Conservation (phyloP, 2,329 filamentous ascomycete genomes). For the Bipolaris gigantea region DNA sequence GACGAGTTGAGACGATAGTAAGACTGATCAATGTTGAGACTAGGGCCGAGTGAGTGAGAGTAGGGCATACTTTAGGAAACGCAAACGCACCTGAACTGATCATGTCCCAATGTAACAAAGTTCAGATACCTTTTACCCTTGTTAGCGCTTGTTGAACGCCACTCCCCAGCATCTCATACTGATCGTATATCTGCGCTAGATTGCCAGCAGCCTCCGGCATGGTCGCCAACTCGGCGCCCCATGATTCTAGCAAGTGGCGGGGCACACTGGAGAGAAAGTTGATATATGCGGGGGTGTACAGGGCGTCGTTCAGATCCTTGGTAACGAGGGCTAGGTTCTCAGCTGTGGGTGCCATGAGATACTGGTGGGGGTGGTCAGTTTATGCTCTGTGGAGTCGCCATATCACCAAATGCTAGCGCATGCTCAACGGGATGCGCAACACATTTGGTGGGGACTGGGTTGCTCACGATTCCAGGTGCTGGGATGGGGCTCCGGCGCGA, state of each 20-base stretch:
- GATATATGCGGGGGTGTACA: constrained; percentile 88
- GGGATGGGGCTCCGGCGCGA: constrained; percentile 85
- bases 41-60: background rate
- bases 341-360: constrained; percentile 86
- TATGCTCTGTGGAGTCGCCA: background rate
- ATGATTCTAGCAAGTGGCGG: constrained; percentile 87
- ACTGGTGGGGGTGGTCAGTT: constrained; percentile 70
- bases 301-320: constrained; percentile 77
- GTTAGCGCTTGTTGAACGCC: background rate
- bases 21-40: constrained; percentile 67
- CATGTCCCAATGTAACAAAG: constrained; percentile 2
- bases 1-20: constrained; percentile 98
- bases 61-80: background rate
- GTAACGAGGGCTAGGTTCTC: constrained; percentile 83
- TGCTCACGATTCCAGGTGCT: background rate
- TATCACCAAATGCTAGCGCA: background rate
- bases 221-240: constrained; percentile 79
- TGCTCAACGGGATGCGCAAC: background rate
- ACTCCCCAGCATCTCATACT: constrained; percentile 44
- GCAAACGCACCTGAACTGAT: constrained; percentile 1
- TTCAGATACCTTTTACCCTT: constrained; percentile 1
- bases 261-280: constrained; percentile 96
- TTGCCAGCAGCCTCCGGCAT: constrained; percentile 81
- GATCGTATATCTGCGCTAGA: constrained; percentile 91
- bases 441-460: background rate